Conservation (phyloP, 257 asterid genomes). For the Asclepias syriaca region DNA sequence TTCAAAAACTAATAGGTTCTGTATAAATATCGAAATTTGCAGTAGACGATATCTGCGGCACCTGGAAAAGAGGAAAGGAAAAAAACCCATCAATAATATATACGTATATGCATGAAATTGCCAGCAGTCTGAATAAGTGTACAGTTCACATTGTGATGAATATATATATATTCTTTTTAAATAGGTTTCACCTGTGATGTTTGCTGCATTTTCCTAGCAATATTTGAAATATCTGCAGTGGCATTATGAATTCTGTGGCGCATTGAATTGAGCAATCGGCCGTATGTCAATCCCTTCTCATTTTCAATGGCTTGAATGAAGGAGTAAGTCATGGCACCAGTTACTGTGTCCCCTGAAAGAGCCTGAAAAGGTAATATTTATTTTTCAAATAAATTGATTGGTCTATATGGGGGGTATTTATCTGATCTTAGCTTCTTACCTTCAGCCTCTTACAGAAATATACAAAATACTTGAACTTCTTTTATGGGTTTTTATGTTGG, state of each 20-base stretch:
- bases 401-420: background rate
- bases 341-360: conserved; percentile 38
- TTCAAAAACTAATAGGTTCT: conserved; percentile 24
- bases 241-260: conserved; percentile 32
- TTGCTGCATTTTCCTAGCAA: background rate
- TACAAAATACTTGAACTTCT: background rate
- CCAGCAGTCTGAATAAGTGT: too few species aligned
- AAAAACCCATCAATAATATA: background rate
- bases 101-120: too few species aligned
- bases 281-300: conserved; percentile 50
- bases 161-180: too few species aligned
- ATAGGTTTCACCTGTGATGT: conserved; percentile 1
- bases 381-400: background rate
- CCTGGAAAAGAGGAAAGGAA: conserved; percentile 25
- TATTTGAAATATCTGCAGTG: conserved; percentile 13
- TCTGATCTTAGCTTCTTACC: too few species aligned
- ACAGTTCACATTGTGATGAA: too few species aligned
- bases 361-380: conserved; percentile 29
- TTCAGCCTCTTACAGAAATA: background rate
- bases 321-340: conserved; percentile 65
- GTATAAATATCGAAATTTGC: conserved; percentile 41
- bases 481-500: background rate
- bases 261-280: conserved; percentile 39
- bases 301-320: conserved; percentile 47
- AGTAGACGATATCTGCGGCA: conserved; percentile 46